Percentiles rank a stretch among this genome's conserved stretches.
phyloP scores from a whole-genome alignment of 2,329 filamentous ascomycete genomes.

The Decorospora gaudefroyi region DNA sequence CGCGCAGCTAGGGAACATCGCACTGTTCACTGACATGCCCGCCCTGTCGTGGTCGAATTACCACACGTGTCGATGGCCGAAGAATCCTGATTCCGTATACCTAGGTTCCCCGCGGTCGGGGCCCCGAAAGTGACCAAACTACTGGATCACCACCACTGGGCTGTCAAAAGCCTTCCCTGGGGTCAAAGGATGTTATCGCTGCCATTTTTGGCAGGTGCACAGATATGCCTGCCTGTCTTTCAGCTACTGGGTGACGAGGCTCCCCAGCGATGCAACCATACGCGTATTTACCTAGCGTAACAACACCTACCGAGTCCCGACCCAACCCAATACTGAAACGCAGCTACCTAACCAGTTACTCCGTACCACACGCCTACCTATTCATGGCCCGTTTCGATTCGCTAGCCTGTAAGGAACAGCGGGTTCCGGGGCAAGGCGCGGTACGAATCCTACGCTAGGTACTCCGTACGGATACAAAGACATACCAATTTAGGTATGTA shows the following conservation, averaged over 20 bases:
- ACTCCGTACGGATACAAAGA: too few species aligned
- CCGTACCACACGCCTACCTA: too few species aligned
- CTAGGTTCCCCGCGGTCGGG: slow-evolving; percentile 24
- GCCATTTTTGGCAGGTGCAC: slow-evolving; percentile 11
- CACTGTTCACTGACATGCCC: neutral
- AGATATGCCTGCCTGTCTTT: slow-evolving; percentile 19
- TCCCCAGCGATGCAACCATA: slow-evolving; percentile 13
- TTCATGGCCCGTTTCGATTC: slow-evolving; percentile 2
- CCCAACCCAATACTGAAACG: neutral
- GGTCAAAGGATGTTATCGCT: slow-evolving; percentile 2
- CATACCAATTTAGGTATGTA: neutral
- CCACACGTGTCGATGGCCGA: slow-evolving; percentile 20
- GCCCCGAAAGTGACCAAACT: slow-evolving; percentile 16
- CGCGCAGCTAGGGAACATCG: neutral
- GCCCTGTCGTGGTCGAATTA: slow-evolving; percentile 2
- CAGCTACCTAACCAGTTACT: neutral
- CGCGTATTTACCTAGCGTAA: slow-evolving; percentile 9
- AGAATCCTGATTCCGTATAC: slow-evolving; percentile 10
- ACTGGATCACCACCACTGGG: slow-evolving; percentile 17
- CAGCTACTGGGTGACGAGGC: slow-evolving; percentile 8
- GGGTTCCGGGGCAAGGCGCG: slow-evolving; percentile 2
- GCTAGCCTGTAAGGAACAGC: slow-evolving; percentile 3
- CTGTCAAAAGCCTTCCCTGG: slow-evolving; percentile 11
- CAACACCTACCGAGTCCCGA: neutral
- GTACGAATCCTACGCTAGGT: slow-evolving; percentile 6